phyloP scores from a whole-genome alignment of 495 filamentous ascomycete genomes.

The Xylaria scruposa region DNA sequence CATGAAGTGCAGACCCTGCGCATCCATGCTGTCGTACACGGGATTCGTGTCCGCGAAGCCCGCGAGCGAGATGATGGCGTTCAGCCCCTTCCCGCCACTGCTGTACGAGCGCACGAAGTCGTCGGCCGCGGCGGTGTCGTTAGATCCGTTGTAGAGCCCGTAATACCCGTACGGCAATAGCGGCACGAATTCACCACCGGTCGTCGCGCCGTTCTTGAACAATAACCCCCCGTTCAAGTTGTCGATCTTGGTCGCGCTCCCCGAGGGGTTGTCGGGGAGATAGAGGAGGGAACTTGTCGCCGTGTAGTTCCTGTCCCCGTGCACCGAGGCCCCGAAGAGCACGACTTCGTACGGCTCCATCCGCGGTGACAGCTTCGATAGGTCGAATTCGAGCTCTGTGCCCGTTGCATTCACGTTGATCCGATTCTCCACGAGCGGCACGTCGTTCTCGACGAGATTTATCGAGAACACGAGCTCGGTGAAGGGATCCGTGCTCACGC shows the following conservation, averaged over 20 bases:
- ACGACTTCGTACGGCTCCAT: conserved; percentile 53
- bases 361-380: conserved; percentile 53
- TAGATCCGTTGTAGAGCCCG: conserved; percentile 63
- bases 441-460: conserved; percentile 35
- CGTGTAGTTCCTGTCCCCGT: conserved; percentile 40
- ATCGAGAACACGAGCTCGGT: conserved; percentile 48
- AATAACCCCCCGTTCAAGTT: conserved; percentile 63
- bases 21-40: conserved; percentile 63
- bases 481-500: conserved; percentile 29
- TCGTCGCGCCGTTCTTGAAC: conserved; percentile 45
- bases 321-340: conserved; percentile 49
- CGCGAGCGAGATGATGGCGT: conserved; percentile 50
- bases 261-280: conserved; percentile 61
- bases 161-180: conserved; percentile 72
- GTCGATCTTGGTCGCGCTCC: conserved; percentile 69
- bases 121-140: conserved; percentile 48
- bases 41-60: conserved; percentile 47
- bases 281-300: conserved; percentile 57
- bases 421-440: conserved; percentile 44
- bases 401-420: conserved; percentile 56
- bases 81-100: conserved; percentile 56
- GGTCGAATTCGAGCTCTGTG: conserved; percentile 55
- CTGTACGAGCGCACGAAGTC: conserved; percentile 55
- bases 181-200: conserved; percentile 48
- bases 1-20: conserved; percentile 65